Conservation (phyloP, 2,329 filamentous ascomycete species). For the Colletotrichum sublineola region DNA sequence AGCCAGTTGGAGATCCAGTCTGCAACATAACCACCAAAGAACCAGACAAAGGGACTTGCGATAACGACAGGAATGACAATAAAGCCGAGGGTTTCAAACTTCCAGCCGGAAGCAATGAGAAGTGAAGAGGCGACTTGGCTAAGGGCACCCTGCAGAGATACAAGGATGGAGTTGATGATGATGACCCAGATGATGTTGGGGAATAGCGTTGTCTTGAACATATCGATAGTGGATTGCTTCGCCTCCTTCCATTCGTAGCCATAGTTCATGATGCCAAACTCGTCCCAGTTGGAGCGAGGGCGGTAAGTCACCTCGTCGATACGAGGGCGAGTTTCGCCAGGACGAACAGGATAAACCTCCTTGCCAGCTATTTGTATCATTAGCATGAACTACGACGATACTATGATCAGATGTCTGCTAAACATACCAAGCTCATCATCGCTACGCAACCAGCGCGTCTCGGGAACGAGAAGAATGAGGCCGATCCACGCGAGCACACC, state of each 20-base stretch:
- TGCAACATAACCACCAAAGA: conserved; percentile 50
- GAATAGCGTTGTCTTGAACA: conserved; percentile 51
- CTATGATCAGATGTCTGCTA: neutral
- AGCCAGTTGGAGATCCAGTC: conserved; percentile 48
- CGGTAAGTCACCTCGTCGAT: conserved; percentile 42
- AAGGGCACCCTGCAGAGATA: conserved; percentile 49
- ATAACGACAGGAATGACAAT: conserved; percentile 42
- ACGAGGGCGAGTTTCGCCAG: conserved; percentile 42
- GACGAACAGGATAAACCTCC: conserved; percentile 41
- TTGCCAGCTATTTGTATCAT: conserved; percentile 36
- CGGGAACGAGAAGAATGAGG: conserved; percentile 53
- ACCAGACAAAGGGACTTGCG: conserved; percentile 42
- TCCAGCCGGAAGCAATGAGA: conserved; percentile 46
- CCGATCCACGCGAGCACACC: conserved; percentile 52
- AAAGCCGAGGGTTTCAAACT: conserved; percentile 49
- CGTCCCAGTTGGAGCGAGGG: conserved; percentile 49
- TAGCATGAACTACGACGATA: neutral
- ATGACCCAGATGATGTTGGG: conserved; percentile 53
- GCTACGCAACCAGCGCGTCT: conserved; percentile 52
- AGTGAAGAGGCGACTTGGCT: conserved; percentile 45
- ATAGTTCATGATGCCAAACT: conserved; percentile 51
- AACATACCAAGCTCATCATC: conserved; percentile 48
- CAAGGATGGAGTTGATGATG: conserved; percentile 50
- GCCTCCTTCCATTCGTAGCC: conserved; percentile 48
- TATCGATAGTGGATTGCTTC: conserved; percentile 47